Evolutionary conservation across 2,329 filamentous ascomycete species (phyloP), one percentile per base, ranked within the genome.

Genomic region (Fusarium musae): DNA sequence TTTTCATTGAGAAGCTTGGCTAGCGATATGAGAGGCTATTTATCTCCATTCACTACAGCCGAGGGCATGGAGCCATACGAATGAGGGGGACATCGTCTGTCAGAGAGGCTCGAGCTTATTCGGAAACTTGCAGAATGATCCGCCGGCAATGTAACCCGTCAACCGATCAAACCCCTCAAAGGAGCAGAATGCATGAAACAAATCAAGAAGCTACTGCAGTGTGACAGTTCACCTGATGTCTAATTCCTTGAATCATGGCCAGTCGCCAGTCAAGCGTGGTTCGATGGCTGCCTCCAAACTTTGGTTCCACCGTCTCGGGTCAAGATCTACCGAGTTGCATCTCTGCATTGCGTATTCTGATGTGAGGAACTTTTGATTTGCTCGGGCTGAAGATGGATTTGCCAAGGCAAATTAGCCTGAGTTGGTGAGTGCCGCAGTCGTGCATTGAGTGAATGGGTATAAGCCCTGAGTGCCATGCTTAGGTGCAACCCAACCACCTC

Each of bases 371-470:
- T 47, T 53, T 26, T 26, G 47, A 15, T 36, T 42, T 49, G 46
- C 12, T 43, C n/a, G 47, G 40, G 26, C 28, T 50, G 28, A 17
- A 30, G 36, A 37, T 50, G 26, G 13, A 21, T 34, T 46, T 46
- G 40, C 40, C 37, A 34, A 40, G 19, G 11, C 3, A 21, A 30
- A 73, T 66, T 70, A 73, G 70, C 61, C 70, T 73, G 63, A 73
- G 57, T 62, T 44, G 26, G 34, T 8, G 26, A 53, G 47, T 21
- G 67, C 67, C 67, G 39, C 68, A 62, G 30, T 28, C 50, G 16
- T 59, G 66, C 66, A 69, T 69, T 26, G 30, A 28, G 46, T 34
- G n/a, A 26, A 63, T 64, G 65, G 64, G 50, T 44, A 59, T 58
- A 39, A 46, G 44, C 52, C 66, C 58, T 53, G 52, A 30, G 52